These are phyloP conservation scores for Funneliformis geosporum DNA, from an alignment of 192 early-diverging fungal species.

Conservation along the genomic window DNA sequence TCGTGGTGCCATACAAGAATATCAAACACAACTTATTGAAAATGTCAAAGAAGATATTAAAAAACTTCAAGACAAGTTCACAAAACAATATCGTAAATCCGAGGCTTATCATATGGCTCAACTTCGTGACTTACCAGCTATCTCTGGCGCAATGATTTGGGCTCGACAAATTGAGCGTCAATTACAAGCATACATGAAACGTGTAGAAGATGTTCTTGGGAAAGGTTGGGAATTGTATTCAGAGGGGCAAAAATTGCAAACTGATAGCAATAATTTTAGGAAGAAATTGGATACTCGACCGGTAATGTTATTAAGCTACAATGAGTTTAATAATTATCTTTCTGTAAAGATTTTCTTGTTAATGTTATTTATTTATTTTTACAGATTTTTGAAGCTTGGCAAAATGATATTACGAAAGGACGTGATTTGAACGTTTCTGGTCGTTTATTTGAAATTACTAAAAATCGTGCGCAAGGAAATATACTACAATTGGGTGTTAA, in stretches of 20 bases:
- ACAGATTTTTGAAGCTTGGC: slow-evolving; percentile 90
- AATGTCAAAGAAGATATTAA: slow-evolving; percentile 98
- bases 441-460: slow-evolving; percentile 86
- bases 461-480: slow-evolving; percentile 73
- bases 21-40: slow-evolving; percentile 97
- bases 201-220: slow-evolving; percentile 97
- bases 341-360: background rate
- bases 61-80: slow-evolving; percentile 95
- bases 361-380: background rate
- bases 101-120: slow-evolving; percentile 88
- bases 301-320: background rate
- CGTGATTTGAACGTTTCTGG: slow-evolving; percentile 84
- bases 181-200: slow-evolving; percentile 91
- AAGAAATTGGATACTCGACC: slow-evolving; percentile 92
- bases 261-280: slow-evolving; percentile 85
- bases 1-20: slow-evolving; percentile 99
- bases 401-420: slow-evolving; percentile 74
- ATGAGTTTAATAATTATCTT: background rate
- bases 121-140: slow-evolving; percentile 89
- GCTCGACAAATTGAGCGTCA: slow-evolving; percentile 97
- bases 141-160: slow-evolving; percentile 96
- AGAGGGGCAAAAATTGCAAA: slow-evolving; percentile 92
- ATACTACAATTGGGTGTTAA: slow-evolving; percentile 83
- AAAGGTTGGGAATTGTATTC: slow-evolving; percentile 96
- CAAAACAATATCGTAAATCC: slow-evolving; percentile 84